phyloP scores from a whole-genome alignment of 2,329 filamentous ascomycete genomes.

The Penicillium sp. region DNA sequence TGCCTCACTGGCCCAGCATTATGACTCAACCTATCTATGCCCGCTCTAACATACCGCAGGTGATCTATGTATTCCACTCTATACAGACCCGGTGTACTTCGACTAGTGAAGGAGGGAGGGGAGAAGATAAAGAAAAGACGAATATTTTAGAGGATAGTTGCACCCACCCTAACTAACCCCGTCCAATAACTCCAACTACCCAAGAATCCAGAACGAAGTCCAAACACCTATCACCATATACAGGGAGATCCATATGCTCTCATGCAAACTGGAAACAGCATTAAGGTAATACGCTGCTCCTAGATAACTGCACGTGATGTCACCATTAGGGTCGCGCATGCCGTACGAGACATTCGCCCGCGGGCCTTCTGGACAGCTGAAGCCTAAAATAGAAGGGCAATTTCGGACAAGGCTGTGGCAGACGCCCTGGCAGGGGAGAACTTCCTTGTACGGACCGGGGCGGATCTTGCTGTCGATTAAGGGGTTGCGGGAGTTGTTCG shows the following conservation, averaged over 20 bases:
- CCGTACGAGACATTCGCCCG: conserved; percentile 48
- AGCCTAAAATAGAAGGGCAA: conserved; percentile 68
- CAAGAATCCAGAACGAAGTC: too few species aligned
- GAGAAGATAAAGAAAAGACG: too few species aligned
- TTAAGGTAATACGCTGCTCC: conserved; percentile 49
- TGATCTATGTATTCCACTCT: too few species aligned
- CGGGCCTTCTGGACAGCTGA: conserved; percentile 58
- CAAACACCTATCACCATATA: conserved; percentile 6
- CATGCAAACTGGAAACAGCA: conserved; percentile 25
- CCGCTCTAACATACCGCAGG: too few species aligned
- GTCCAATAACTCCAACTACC: too few species aligned
- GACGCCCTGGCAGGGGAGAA: conserved; percentile 77
- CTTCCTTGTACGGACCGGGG: conserved; percentile 87
- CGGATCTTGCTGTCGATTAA: conserved; percentile 62
- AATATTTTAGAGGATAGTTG: too few species aligned
- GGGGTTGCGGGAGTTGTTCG: conserved; percentile 57
- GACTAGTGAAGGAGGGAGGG: too few species aligned
- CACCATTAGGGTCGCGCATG: conserved; percentile 28
- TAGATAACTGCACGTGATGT: conserved; percentile 53
- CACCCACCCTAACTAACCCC: too few species aligned
- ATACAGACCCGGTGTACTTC: too few species aligned
- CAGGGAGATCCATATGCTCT: too few species aligned
- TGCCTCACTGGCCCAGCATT: too few species aligned
- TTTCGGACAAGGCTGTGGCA: conserved; percentile 78
- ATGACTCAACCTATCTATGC: too few species aligned